Conservation (phyloP, 257 asterid species). For the Leptodermis oblonga region DNA sequence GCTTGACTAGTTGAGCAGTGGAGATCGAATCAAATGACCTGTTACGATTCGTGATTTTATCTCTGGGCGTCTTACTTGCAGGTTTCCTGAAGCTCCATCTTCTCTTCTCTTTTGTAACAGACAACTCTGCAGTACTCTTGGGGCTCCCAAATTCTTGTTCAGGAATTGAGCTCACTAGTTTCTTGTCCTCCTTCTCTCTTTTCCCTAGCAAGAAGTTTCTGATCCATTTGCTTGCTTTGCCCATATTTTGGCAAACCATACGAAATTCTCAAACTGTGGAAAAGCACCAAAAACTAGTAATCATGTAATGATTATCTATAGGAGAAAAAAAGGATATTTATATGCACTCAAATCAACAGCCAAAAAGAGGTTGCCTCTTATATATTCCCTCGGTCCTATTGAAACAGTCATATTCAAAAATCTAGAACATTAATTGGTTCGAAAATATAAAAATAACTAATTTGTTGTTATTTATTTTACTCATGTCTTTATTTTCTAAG, state of each 20-base stretch:
- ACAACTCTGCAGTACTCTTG: conserved; percentile 5
- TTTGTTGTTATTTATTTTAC: no score
- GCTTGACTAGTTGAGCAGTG: conserved; percentile 23
- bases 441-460: no score
- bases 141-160: conserved; percentile 21
- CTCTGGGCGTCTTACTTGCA: conserved; percentile 18
- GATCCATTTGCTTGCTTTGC: conserved; percentile 71
- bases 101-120: conserved; percentile 35
- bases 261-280: not conserved
- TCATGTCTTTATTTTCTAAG: no score
- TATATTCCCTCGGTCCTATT: not conserved
- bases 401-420: no score
- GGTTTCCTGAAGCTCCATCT: conserved; percentile 74
- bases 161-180: conserved; percentile 21
- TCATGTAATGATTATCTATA: not conserved
- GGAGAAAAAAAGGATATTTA: not conserved
- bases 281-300: not conserved
- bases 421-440: no score
- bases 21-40: conserved; percentile 44
- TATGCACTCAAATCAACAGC: not conserved
- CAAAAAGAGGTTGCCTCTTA: not conserved
- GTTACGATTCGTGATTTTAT: conserved; percentile 22
- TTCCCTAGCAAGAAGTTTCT: conserved; percentile 58
- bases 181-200: conserved; percentile 49
- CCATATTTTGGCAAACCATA: conserved; percentile 34